Evolutionary conservation across 768 basidiomycete genomes (phyloP), one percentile per base, ranked within the genome.

Genomic region (Collybiopsis confluens): DNA sequence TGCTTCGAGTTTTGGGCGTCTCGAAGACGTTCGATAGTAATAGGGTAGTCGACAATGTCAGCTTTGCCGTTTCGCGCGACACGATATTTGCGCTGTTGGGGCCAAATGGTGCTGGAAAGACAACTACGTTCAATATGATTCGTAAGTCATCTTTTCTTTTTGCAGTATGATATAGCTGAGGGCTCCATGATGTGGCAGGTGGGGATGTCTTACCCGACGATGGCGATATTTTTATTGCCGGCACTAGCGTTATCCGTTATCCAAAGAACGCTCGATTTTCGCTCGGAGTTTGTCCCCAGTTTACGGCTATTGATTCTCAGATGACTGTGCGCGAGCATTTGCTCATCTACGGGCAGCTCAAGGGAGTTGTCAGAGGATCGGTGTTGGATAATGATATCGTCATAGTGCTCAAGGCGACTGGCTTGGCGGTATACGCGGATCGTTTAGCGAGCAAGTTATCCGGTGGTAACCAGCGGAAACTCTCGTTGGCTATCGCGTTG

Each of bases 51-150:
- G 83, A 91, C 59, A 77, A 88, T 59, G 85, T 91, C 36, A 85
- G 79, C 57, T 80, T 90, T 59, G 83, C 82, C 0, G 83, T 90
- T 24, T 67, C 79, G 1, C 69, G 68, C 37, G 77, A 87, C 43
- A 85, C 82, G 45, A 72, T 87, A 16, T 88, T 90, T 58, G 87
- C 85, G 3, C 66, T 91, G 56, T 73, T 92, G 15, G 90, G 90
- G 1, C 90, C 90, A 1, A 92, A 91, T 58, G 90, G 90, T 6
- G 90, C 88, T 8, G 89, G 90, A 0, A 91, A 91, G 67, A 90
- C 87, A 10, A 90, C 90, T 0, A 85, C 83, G 0, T 88, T 91
- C 66, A 88, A 89, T 57, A 78, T 89, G 62, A 90, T 92, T 55
- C 83, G 87, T 86, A 61, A 54, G 85, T 73, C 20, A 16, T 0